Percentiles rank a stretch among this genome's conserved stretches.
Conservation (phyloP, 2,329 filamentous ascomycete genomes). For the Cercospora brassicicola region DNA sequence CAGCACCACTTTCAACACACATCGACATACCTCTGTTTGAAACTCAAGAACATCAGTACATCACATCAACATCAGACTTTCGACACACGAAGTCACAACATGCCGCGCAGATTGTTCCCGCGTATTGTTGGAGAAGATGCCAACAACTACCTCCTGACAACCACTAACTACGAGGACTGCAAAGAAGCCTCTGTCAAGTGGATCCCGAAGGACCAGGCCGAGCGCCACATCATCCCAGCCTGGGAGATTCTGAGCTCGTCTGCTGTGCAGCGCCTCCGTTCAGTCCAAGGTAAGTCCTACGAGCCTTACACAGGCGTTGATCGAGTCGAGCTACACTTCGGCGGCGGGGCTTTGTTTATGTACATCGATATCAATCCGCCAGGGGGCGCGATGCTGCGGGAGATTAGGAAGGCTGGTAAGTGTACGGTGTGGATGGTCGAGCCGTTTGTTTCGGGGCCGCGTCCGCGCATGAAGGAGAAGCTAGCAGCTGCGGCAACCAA, state of each 20-base stretch:
- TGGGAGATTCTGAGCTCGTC: background rate
- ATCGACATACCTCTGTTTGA: background rate
- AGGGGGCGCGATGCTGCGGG: background rate
- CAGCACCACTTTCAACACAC: background rate
- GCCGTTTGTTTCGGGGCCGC: background rate
- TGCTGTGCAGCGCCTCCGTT: background rate
- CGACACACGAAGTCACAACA: background rate
- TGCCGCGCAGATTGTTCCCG: background rate
- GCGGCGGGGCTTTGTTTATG: background rate
- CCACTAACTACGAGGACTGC: background rate
- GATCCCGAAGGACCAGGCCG: background rate
- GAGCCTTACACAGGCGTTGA: background rate
- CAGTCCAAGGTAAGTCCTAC: background rate
- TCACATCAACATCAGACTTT: background rate
- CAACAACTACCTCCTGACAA: background rate
- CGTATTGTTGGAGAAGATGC: background rate
- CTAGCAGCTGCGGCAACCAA: background rate
- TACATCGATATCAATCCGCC: slow-evolving; percentile 6
- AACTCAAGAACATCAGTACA: background rate
- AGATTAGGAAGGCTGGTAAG: background rate
- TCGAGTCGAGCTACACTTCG: slow-evolving; percentile 2
- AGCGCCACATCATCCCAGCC: background rate
- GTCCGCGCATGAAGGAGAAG: background rate
- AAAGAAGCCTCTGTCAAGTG: background rate
- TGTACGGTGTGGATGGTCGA: background rate